Evolutionary conservation across 306 rosid species (phyloP), one percentile per base, ranked within the genome.

Genomic region (Casuarina glauca): DNA sequence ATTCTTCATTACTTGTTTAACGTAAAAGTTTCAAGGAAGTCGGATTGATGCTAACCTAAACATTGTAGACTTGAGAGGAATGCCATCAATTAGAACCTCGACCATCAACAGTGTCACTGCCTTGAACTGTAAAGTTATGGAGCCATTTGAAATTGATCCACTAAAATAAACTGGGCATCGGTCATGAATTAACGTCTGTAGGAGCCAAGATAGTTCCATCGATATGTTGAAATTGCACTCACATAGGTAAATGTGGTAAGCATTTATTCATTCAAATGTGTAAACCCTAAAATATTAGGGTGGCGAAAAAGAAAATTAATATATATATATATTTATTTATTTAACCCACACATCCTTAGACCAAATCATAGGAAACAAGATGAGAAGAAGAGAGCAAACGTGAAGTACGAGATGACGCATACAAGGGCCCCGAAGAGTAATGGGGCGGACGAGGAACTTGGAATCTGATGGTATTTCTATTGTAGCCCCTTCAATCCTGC

Each of bases 71-170:
- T 67, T 79, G 57, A 53, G 86, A 77, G 72, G 66, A 46, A 16
- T 45, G 63, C 98, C 98, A 95, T 97, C 97, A 95, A 17, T 85
- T 74, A 76, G 73, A 80, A 70, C 98, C 97, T 84, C 89, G 93
- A 75, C 97, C 98, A 84, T 95, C 90, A 58, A 92, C 81, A 83
- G 85, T 82, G 44, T 97, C 98, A 79, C 88, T 60, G 42, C 98
- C 98, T 77, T 81, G 89, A 83, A 95, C 73, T 63, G 97, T 95
- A 84, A 95, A 91, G 49, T 86, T 91, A 7, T 85, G 89, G 44
- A 91, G 60, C 89, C 91, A 89, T 86, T 95, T 95, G 83, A 95
- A 87, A 89, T 91, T 89, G 73, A 95, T 85, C 98, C 97, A 92
- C 73, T 95, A 97, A 77, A 82, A 93, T 69, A 91, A 75, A 79